Evolutionary conservation across 306 rosid genomes (phyloP), one percentile per base, ranked within the genome.

Genomic region (Cotoneaster glaucophyllus): DNA sequence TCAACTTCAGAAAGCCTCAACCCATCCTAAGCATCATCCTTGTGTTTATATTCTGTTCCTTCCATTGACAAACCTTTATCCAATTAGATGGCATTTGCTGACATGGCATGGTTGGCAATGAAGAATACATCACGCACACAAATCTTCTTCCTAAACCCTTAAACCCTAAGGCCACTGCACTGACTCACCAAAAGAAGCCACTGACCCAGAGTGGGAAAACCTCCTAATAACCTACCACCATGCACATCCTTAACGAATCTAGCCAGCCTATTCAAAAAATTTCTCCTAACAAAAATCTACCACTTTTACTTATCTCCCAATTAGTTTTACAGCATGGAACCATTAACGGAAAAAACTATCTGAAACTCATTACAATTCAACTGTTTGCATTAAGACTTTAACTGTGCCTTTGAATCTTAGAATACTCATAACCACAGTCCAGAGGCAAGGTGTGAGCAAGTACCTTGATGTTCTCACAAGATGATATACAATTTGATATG

Each of bases 381-480:
- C 41, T 7, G 41, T 37, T 37, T 37, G 41, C 2, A 37, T 37
- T 17, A 34, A 65, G 24, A 65, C 39, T 65, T 65, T 48, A 65
- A 32, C 13, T 37, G 48, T 34, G 50, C 70, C 69, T 65, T 65
- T 65, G 41, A 17, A 29, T 29, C 31, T 65, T 18, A 6, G 71
- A 39, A 63, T 64, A 31, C 43, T 15, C 4, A 18, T 29, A 64
- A 64, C 44, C 3, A 8, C 13, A 29, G 71, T 78, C 19, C 3
- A 17, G 24, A 29, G 71, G 81, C 28, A 61, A 24, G 45, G 41
- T 50, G 79, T 2, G 64, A 67, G 22, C 77, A 74, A 28, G 78
- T 83, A 95, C 98, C 96, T 96, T 92, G 83, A 92, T 92, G 89
- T 83, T 88, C 96, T 90, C 98, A 67, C 99, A 96, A 37, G 98